Base-by-base conservation (phyloP, 139 green algal genomes). In the Chlamydomonas incerta region DNA sequence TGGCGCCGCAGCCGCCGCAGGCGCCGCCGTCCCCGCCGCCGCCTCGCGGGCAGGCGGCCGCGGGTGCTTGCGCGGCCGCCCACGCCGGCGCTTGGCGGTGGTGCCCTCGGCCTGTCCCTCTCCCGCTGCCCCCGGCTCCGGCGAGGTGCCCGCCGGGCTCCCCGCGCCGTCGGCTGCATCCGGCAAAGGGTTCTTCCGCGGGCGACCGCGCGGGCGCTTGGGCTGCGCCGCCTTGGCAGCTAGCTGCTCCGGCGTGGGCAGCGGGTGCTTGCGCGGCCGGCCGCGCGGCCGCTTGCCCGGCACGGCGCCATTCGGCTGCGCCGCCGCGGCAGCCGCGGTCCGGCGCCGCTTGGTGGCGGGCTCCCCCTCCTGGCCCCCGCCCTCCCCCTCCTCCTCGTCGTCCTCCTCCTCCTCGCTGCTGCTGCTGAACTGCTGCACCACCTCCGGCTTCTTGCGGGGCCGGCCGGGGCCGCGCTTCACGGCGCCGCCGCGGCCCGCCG, bases 1-100 rank as follows among this genome's bases (percentile, higher is more conserved):
- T 34, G n/a, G 47, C 14, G 50, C 47, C 5, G 0, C 31, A 8
- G 50, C 72, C 0, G 13, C 52, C 15, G 72, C n/a, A n/a, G 29
- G 47, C 24, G 52, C 29, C 31, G 47, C 26, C 26, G 28, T 9
- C 72, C 0, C 60, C 10, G 60, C 60, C 60, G 60, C 60, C 60
- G 60, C 60, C 4, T 13, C 11, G 24, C 6, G 55, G 2, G 55
- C 10, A 5, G 10, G 20, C 4, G 62, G 62, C 23, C 3, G 62
- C 2, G 62, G 58, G 58, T 82, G 34, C 57, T 82, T 82, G 11
- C 74, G 74, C 24, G 74, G 74, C 35, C 74, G 57, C 28, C 74
- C 74, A 9, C 74, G 33, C 55, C 33, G 58, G 15, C 74, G 57
- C 35, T 82, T 82, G 8, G 73, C 24, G 21, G n/a, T 15, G 14